phyloP scores from a whole-genome alignment of 2,329 filamentous ascomycete genomes.

The Colletotrichum sp. region DNA sequence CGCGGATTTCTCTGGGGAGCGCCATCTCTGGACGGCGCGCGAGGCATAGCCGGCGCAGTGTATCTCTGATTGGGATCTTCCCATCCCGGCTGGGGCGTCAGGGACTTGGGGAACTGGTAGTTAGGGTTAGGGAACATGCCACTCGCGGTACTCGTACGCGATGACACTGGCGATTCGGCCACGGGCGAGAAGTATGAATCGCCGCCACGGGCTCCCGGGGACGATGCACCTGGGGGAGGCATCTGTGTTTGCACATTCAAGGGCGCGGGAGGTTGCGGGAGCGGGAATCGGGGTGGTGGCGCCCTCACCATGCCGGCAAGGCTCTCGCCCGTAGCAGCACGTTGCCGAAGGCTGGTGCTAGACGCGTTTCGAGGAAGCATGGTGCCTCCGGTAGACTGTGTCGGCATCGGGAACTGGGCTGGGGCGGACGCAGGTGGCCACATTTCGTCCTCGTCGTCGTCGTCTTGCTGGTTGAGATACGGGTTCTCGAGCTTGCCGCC shows the following conservation, averaged over 20 bases:
- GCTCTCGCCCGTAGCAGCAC: conserved; percentile 79
- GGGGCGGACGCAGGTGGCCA: conserved; percentile 38
- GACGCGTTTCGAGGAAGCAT: conserved; percentile 70
- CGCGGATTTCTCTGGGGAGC: conserved; percentile 72
- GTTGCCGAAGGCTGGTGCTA: conserved; percentile 74
- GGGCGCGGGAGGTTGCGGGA: conserved; percentile 59
- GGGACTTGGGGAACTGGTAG: conserved; percentile 77
- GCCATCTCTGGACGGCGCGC: conserved; percentile 80
- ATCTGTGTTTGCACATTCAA: conserved; percentile 73
- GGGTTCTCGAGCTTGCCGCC: conserved; percentile 78
- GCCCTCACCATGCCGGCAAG: conserved; percentile 62
- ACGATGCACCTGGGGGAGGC: conserved; percentile 46
- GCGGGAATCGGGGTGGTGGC: conserved; percentile 75
- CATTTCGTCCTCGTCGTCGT: conserved; percentile 65
- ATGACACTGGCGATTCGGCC: conserved; percentile 78
- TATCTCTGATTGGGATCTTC: conserved; percentile 79
- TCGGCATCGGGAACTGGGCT: conserved; percentile 37
- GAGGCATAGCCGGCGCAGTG: conserved; percentile 85
- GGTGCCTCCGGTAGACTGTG: conserved; percentile 40
- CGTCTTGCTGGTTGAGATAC: conserved; percentile 70
- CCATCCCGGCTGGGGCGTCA: conserved; percentile 71
- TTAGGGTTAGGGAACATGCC: conserved; percentile 67
- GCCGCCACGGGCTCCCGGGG: conserved; percentile 66
- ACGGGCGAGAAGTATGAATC: conserved; percentile 95
- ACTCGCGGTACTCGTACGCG: conserved; percentile 76